Evolutionary conservation across 495 filamentous ascomycete species (phyloP).

Genomic region (Opeltia flavorubescens): DNA sequence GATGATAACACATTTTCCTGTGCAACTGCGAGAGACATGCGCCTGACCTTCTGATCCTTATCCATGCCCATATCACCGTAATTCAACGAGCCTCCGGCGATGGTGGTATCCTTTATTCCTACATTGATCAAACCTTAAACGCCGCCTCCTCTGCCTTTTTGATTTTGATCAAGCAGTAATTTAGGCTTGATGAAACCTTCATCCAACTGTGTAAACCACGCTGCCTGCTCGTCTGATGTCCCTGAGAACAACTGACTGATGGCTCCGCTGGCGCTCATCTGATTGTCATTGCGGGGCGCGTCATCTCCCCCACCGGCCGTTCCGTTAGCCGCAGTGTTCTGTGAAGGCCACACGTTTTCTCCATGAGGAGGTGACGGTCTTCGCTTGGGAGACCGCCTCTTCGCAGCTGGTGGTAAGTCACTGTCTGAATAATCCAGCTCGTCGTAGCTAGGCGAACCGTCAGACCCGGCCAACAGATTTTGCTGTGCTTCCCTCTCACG

Average conservation of each 20-base stretch:
- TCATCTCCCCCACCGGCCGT: slow-evolving; percentile 18
- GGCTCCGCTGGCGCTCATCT: slow-evolving; percentile 42
- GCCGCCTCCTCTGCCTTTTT: slow-evolving; percentile 13
- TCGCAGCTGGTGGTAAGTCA: slow-evolving; percentile 33
- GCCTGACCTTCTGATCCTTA: no score
- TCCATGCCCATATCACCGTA: no score
- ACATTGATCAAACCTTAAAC: neutral
- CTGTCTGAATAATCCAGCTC: slow-evolving; percentile 35
- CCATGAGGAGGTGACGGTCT: slow-evolving; percentile 40
- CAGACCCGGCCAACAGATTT: slow-evolving; percentile 41
- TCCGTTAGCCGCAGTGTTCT: slow-evolving; percentile 16
- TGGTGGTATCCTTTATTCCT: no score
- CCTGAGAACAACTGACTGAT: slow-evolving; percentile 61
- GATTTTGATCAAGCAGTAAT: slow-evolving; percentile 61
- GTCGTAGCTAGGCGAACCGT: slow-evolving; percentile 34
- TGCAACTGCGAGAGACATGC: no score
- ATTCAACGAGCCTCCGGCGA: no score
- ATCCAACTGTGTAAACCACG: slow-evolving; percentile 84
- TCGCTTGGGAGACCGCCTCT: slow-evolving; percentile 28
- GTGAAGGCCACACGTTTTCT: slow-evolving; percentile 15
- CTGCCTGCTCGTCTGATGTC: slow-evolving; percentile 73
- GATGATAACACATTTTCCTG: no score
- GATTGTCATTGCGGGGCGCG: slow-evolving; percentile 10
- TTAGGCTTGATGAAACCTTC: slow-evolving; percentile 95
- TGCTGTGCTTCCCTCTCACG: slow-evolving; percentile 38